Conservation (phyloP, 2,329 filamentous ascomycete genomes). For the Magnaporthiopsis incrustans region DNA sequence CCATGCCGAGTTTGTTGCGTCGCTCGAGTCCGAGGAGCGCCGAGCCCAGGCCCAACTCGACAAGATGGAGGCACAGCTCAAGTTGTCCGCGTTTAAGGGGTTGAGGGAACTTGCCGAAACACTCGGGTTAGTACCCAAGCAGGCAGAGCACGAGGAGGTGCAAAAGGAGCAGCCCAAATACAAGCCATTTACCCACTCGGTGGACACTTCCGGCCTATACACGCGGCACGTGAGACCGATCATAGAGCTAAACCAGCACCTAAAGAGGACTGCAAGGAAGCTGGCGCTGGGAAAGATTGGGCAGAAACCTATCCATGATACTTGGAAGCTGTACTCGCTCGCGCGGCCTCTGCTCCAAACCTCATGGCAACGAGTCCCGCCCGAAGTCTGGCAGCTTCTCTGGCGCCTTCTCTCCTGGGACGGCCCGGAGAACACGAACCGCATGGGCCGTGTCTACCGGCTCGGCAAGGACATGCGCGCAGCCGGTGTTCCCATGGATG, state of each 20-base stretch:
- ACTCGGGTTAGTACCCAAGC: constrained; percentile 10
- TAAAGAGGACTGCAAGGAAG: constrained; percentile 23
- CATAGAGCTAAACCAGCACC: constrained; percentile 20
- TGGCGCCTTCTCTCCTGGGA: constrained; percentile 55
- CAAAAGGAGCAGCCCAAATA: constrained; percentile 20
- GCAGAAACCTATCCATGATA: constrained; percentile 19
- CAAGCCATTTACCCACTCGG: constrained; percentile 3
- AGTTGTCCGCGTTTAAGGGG: constrained; percentile 12
- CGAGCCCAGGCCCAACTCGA: constrained; percentile 28
- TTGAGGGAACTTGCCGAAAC: constrained; percentile 18
- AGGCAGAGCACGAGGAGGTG: constrained; percentile 1
- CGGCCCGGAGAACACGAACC: constrained; percentile 39
- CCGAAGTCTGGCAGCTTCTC: constrained; percentile 53
- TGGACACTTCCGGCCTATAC: constrained; percentile 17
- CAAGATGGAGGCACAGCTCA: constrained; percentile 29
- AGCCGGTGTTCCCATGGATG: constrained; percentile 45
- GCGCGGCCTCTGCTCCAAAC: constrained; percentile 35
- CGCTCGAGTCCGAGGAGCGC: constrained; percentile 26
- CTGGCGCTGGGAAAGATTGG: constrained; percentile 25
- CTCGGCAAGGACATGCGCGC: constrained; percentile 60
- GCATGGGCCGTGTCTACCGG: constrained; percentile 51
- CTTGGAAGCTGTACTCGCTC: constrained; percentile 43
- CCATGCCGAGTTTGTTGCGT: constrained; percentile 34
- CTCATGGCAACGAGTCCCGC: constrained; percentile 47
- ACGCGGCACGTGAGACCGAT: constrained; percentile 15